Conservation (phyloP, 208 protist genomes). For the Jaenimonas drosophilae region DNA sequence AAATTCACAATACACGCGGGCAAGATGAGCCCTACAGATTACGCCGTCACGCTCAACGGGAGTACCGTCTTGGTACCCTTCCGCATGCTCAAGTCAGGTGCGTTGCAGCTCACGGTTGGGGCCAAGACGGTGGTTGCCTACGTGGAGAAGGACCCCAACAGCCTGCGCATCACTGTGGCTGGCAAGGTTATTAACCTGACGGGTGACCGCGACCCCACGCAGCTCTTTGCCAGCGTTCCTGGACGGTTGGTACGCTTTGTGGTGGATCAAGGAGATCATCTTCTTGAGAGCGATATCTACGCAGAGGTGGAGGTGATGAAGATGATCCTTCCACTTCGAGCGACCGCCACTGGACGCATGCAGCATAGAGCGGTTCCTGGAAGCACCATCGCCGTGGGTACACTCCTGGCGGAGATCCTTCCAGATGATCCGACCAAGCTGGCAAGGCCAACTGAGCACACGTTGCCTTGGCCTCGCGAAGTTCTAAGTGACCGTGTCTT, state of each 20-base stretch:
- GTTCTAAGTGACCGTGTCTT: constrained; percentile 36
- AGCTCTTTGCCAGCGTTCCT: constrained; percentile 87
- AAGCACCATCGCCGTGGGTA: constrained; percentile 88
- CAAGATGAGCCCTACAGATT: constrained; percentile 33
- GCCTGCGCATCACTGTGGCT: constrained; percentile 87
- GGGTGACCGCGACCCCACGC: constrained; percentile 93
- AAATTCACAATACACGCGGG: constrained; percentile 75
- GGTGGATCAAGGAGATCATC: constrained; percentile 86
- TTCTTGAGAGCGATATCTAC: constrained; percentile 82
- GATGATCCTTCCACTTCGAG: constrained; percentile 95
- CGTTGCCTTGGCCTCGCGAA: constrained; percentile 50
- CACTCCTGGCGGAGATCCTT: constrained; percentile 89
- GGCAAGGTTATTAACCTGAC: constrained; percentile 88
- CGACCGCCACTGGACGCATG: constrained; percentile 65
- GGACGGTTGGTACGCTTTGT: constrained; percentile 95
- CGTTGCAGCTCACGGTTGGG: constrained; percentile 63
- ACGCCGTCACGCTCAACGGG: constrained; percentile 64
- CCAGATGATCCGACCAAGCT: constrained; percentile 91
- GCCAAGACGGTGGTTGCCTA: constrained; percentile 85
- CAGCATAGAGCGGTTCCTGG: constrained; percentile 71
- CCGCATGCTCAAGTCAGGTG: constrained; percentile 73
- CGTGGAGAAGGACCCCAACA: constrained; percentile 87
- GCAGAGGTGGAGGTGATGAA: constrained; percentile 99
- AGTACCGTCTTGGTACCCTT: constrained; percentile 61
- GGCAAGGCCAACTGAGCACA: constrained; percentile 30